phyloP scores from a whole-genome alignment of 805 yeast species.

The Metschnikowia anglica region DNA sequence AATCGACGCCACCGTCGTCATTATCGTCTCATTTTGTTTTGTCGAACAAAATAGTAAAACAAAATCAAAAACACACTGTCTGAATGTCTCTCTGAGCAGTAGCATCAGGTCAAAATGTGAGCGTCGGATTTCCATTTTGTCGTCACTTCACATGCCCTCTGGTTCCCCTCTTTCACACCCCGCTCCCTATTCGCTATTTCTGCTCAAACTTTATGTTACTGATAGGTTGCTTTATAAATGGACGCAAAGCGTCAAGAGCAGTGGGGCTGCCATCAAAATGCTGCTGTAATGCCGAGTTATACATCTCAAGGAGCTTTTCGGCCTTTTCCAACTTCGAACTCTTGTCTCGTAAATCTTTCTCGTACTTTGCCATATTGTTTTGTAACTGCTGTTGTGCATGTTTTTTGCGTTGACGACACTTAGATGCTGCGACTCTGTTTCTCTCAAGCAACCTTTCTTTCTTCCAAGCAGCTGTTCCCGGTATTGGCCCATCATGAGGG shows the following conservation, averaged over 20 bases:
- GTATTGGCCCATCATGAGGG: slow-evolving; percentile 55
- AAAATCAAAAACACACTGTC: too few relatives aligned
- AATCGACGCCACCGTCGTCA: too few relatives aligned
- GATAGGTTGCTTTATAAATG: slow-evolving; percentile 9
- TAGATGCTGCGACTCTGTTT: slow-evolving; percentile 66
- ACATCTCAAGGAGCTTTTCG: slow-evolving; percentile 22
- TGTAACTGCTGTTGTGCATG: slow-evolving; percentile 67
- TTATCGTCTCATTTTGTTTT: too few relatives aligned
- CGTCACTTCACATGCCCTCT: too few relatives aligned
- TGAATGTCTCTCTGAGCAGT: too few relatives aligned
- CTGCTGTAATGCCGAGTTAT: slow-evolving; percentile 21
- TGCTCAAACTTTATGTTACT: slow-evolving; percentile 6
- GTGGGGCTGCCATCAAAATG: slow-evolving; percentile 18
- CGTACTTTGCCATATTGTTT: slow-evolving; percentile 52
- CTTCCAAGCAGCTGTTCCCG: slow-evolving; percentile 69
- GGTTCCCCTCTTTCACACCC: too few relatives aligned
- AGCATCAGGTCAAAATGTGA: too few relatives aligned
- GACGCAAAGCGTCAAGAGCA: slow-evolving; percentile 17
- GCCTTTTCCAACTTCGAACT: slow-evolving; percentile 23
- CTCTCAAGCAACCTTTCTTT: slow-evolving; percentile 60
- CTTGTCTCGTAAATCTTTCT: slow-evolving; percentile 40
- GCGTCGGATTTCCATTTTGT: too few relatives aligned
- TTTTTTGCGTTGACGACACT: slow-evolving; percentile 66
- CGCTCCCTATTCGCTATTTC: not conserved
- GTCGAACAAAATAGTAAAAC: too few relatives aligned